Base-by-base conservation (phyloP, 176 grass and related monocot species). In the Oryza meridionalis region DNA sequence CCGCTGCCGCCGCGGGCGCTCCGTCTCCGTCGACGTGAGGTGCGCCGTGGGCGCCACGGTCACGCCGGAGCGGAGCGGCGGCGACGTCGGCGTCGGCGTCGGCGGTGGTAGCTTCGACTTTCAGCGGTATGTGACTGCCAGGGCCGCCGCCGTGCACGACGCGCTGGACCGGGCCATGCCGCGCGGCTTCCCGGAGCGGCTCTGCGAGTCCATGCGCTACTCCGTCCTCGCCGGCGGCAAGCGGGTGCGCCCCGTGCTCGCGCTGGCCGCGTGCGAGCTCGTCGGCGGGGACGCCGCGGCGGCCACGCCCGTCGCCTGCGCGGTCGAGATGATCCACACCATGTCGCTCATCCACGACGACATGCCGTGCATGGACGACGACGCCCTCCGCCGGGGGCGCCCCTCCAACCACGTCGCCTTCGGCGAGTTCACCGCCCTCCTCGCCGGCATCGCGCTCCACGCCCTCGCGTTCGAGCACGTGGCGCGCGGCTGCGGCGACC, bases 331-430 rank as follows among this genome's bases (percentile, higher is more conserved):
- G 88, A 76, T 93, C 33, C 91, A 93, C 81, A 58, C 65, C 46
- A 40, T 87, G 76, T 85, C 84, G 12, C 88, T 90, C 21, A 78
- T 93, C 77, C 91, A 90, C 72, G 91, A 93, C 65, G 91, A 93
- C 73, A 83, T 93, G 59, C 91, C 91, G 22, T 93, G 88, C 88
- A 87, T 93, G 80, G 91, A 93, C 67, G 58, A 93, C 87, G 91
- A 85, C 82, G 11, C 33, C 55, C 83, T 93, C 45, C 88, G 88
- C 24, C 84, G 84, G 25, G 91, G 91, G 0, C 59, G 69, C 0
- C 55, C 81, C 2, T 42, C 84, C 8, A 87, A 84, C 88, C 91
- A 93, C 81, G 70, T 73, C 26, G 84, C 65, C 4, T 93, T 82
- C 78, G 91, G 88, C 32, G 72, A 82, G 75, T 55, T 27, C 71